A percentile compares a stretch with the other conserved stretches of the same genome.
Evolutionary conservation across 2,329 filamentous ascomycete genomes (phyloP).

Genomic region (Westerdykella aurantiaca): DNA sequence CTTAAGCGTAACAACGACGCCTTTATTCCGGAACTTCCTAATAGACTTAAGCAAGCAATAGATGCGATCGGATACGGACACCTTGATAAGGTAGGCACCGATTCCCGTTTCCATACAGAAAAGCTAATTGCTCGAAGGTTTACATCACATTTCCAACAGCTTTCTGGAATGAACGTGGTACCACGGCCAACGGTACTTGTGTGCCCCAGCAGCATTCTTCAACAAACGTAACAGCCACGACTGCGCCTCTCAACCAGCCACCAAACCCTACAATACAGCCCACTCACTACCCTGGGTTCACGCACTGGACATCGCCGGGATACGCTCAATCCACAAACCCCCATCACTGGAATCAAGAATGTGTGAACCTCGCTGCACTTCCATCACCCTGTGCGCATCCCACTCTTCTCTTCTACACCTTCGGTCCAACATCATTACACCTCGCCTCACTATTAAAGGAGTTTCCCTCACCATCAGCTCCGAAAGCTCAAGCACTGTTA

Average conservation of each 20-base stretch:
- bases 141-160: slow-evolving; percentile 62
- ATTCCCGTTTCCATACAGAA: slow-evolving; percentile 15
- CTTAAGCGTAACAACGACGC: slow-evolving; percentile 34
- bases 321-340: slow-evolving; percentile 62
- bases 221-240: slow-evolving; percentile 36
- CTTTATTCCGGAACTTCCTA: slow-evolving; percentile 58
- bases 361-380: slow-evolving; percentile 69
- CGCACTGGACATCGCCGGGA: slow-evolving; percentile 65
- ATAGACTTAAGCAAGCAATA: slow-evolving; percentile 55
- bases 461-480: background rate
- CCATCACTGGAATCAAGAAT: slow-evolving; percentile 66
- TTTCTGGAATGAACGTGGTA: slow-evolving; percentile 57
- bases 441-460: slow-evolving; percentile 11
- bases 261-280: slow-evolving; percentile 23
- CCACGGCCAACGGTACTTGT: background rate
- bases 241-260: slow-evolving; percentile 32
- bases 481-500: slow-evolving; percentile 33
- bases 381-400: slow-evolving; percentile 57
- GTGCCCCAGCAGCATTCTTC: slow-evolving; percentile 11
- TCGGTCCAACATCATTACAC: slow-evolving; percentile 46
- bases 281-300: slow-evolving; percentile 57
- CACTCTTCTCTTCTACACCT: slow-evolving; percentile 79
- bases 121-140: slow-evolving; percentile 21
- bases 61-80: slow-evolving; percentile 62
- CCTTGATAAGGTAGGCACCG: slow-evolving; percentile 57